Base-by-base conservation (phyloP, 2,329 filamentous ascomycete genomes). In the Pestalotiopsis sp. region DNA sequence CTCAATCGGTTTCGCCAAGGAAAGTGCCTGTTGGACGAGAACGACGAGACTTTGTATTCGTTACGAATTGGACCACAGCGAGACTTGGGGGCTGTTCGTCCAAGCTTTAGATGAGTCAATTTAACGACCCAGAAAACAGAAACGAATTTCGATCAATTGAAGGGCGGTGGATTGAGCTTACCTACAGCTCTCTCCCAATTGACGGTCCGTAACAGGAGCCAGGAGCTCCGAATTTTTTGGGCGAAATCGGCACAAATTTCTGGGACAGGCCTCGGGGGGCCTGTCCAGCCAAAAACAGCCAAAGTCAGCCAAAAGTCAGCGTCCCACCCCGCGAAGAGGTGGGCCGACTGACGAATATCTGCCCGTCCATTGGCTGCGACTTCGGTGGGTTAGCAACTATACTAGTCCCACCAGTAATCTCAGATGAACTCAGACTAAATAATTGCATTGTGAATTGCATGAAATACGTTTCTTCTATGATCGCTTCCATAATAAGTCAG, bases 211-310 rank as follows among this genome's bases (percentile, higher is more conserved):
- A 23, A 23, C 58, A 14, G 31, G 38, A 25, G 25, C 56, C 23
- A 52, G 39, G 11, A 38, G 57, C 36, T 67, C 31, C 58, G 38
- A 67, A 63, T 62, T 45, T 67, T 31, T 61, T 62, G 66, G 66
- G 66, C 66, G 66, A 67, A 61, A 38, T 67, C 66, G 66, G 66
- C 66, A 62, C 36, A 57, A 49, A 67, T 36, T 57, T 60, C 66
- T 63, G 49, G 31, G 60, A 36, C 17, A 23, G 23, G 14, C 41
- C n/a, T 38, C 45, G 45, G n/a, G 45, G 7, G 13, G 45, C 27
- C 27, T 31, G 27, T 31, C 27, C 27, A 31, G 27, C 27, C 27
- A 31, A 31, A 31, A 31, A 31, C 27, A 7, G 27, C 6, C 27
- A 31, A 31, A 31, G 27, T 52, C 45, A 62, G 57, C 57, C 57